A percentile compares a stretch with the other conserved stretches of the same genome.
Evolutionary conservation across 768 basidiomycete genomes (phyloP).

Genomic region (Dendrothele bispora): DNA sequence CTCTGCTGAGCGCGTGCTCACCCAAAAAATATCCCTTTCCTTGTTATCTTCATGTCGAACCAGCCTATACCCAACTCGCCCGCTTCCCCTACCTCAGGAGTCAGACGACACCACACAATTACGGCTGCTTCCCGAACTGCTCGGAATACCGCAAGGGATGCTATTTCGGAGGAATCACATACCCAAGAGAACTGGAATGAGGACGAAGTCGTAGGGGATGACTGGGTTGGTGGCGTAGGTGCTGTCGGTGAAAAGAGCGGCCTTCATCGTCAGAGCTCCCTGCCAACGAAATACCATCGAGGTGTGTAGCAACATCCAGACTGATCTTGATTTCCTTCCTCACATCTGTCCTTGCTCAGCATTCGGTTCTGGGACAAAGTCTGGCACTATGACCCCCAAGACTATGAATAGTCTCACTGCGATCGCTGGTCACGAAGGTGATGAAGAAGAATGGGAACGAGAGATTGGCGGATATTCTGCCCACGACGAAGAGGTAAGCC

Average conservation of each 20-base stretch:
- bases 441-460: conserved; percentile 86
- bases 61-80: too few species aligned
- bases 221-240: conserved; percentile 80
- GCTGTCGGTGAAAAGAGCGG: conserved; percentile 82
- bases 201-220: conserved; percentile 76
- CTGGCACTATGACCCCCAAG: conserved; percentile 67
- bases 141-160: conserved; percentile 57
- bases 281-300: conserved; percentile 79
- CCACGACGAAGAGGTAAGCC: conserved; percentile 66
- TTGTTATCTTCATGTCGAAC: too few species aligned
- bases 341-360: conserved; percentile 34
- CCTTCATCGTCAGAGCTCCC: conserved; percentile 77
- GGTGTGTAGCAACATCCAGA: conserved; percentile 39
- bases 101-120: conserved; percentile 85
- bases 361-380: conserved; percentile 49
- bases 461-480: conserved; percentile 55
- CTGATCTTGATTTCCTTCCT: conserved; percentile 4
- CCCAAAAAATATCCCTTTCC: too few species aligned
- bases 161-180: conserved; percentile 68
- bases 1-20: too few species aligned
- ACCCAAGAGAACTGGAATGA: conserved; percentile 64
- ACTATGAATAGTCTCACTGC: conserved; percentile 81
- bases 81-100: too few species aligned
- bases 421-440: conserved; percentile 84
- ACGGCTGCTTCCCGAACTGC: conserved; percentile 69